Evolutionary conservation across 2,329 filamentous ascomycete genomes (phyloP).

Genomic region (Diaporthe citriasiana): DNA sequence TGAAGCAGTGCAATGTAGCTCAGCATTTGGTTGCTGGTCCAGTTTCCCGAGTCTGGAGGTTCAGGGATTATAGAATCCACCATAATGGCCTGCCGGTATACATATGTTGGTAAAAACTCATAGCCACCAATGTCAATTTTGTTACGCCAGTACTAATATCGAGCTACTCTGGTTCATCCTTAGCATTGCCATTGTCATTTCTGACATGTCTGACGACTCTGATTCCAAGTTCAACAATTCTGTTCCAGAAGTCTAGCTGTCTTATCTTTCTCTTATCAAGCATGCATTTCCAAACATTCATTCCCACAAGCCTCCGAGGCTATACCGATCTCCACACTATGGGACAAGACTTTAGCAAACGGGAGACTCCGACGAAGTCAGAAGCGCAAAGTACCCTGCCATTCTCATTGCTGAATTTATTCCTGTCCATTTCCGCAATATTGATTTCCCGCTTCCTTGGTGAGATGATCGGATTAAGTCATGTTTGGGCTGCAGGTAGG

Average conservation of each 20-base stretch:
- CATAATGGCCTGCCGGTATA: too few relatives aligned
- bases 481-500: neutral
- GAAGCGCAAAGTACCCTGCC: neutral
- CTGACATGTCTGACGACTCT: neutral
- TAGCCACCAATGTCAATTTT: neutral
- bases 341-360: neutral
- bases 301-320: neutral
- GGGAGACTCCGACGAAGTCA: neutral
- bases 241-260: neutral
- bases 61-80: too few relatives aligned
- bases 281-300: constrained; percentile 3
- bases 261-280: neutral
- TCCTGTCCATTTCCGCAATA: neutral
- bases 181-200: neutral
- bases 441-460: neutral
- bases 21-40: neutral
- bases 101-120: neutral
- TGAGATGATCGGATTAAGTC: neutral
- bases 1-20: neutral
- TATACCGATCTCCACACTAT: neutral
- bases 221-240: neutral
- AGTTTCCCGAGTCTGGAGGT: neutral
- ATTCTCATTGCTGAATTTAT: neutral
- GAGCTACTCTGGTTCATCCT: neutral
- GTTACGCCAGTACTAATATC: neutral